Base-by-base conservation (phyloP, 2,329 filamentous ascomycete species). In the Parafenestella ontariensis region DNA sequence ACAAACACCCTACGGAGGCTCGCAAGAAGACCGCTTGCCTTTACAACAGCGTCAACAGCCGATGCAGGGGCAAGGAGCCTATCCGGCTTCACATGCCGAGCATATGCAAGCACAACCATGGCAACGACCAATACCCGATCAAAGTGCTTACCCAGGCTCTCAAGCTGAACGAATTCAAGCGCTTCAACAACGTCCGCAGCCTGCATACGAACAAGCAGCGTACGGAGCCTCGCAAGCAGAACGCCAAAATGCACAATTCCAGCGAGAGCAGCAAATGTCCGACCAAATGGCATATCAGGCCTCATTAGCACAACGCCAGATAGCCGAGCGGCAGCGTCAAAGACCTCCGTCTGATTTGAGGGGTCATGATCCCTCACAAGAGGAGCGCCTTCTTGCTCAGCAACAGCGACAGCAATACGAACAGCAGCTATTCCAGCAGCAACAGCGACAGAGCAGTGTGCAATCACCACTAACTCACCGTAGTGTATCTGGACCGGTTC, bases 401-500 rank as follows among this genome's bases (percentile, higher is more conserved):
- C 65, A 67, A 52, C 65, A 61, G 15, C 48, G 44, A 20, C 58
- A 57, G 18, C 56, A 60, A 11, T 53, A 55, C 40, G 36, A 24
- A 26, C 48, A 58, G 33, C 55, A 56, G 5, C 49, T 55, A 21
- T 46, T 46, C 17, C 55, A 46, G n/a, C 36, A 46, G 18, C 56
- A 57, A 28, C 58, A 53, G 20, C 52, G 43, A 37, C 43, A 45
- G 20, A 44, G 44, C 33, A 46, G 49, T 31, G 37, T 42, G 2
- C 61, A 61, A 26, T 58, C 52, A 29, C 46, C 39, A 20, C 33
- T 46, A 20, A 61, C 56, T 10, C 36, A 46, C 20, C 65, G 64
- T 13, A 65, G 56, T 26, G 57, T 66, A n/a, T 67, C 69, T 20
- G 64, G 66, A 15, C 61, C 65, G 7, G 26, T 54, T 7, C 49